A percentile compares a stretch with the other conserved stretches of the same genome.
Conservation (phyloP, 108 stramenopile species). For the Mediolabrus comicus region DNA sequence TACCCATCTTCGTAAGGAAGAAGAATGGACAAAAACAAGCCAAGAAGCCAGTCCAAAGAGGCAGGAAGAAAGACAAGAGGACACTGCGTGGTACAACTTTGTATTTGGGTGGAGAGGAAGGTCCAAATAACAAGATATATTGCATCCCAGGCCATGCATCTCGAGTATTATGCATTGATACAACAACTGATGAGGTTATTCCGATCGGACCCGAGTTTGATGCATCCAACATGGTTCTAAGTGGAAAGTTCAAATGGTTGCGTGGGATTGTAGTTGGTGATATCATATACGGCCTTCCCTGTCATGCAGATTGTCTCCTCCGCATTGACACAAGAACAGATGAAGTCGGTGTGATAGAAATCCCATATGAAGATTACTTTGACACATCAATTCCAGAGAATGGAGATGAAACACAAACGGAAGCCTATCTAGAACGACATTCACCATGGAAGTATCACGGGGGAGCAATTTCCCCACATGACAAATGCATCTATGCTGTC, state of each 20-base stretch:
- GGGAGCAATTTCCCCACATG: conserved; percentile 64
- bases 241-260: conserved; percentile 85
- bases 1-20: neutral
- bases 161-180: conserved; percentile 68
- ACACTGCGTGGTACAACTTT: conserved; percentile 43
- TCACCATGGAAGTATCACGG: conserved; percentile 87
- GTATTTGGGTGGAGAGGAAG: conserved; percentile 78
- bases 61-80: conserved; percentile 19
- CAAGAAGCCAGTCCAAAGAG: conserved; percentile 12
- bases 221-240: conserved; percentile 23
- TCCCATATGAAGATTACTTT: conserved; percentile 70
- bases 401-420: conserved; percentile 9
- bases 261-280: conserved; percentile 70
- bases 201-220: conserved; percentile 70
- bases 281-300: conserved; percentile 84
- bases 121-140: conserved; percentile 72
- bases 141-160: conserved; percentile 81
- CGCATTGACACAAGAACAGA: conserved; percentile 70
- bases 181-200: conserved; percentile 48
- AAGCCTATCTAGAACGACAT: conserved; percentile 45
- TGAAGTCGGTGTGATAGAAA: conserved; percentile 50
- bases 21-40: neutral
- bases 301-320: conserved; percentile 74
- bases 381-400: conserved; percentile 8
- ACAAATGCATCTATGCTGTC: conserved; percentile 84